Percentiles rank a stretch among this genome's conserved stretches.
Evolutionary conservation across 169 alveolate species (phyloP).

Genomic region (Theileria orientalis): DNA sequence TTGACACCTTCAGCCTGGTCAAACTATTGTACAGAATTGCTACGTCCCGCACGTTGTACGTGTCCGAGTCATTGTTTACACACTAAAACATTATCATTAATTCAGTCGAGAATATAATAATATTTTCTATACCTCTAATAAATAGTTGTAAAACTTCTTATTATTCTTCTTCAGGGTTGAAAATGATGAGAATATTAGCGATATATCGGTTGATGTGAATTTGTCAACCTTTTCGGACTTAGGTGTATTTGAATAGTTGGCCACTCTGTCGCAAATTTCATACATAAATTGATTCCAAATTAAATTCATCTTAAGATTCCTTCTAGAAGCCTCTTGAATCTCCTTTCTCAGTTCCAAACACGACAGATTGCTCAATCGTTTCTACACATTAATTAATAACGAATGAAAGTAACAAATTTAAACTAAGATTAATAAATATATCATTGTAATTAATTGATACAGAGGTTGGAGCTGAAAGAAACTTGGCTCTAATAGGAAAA

Average conservation of each 20-base stretch:
- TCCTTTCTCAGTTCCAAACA: conserved; percentile 64
- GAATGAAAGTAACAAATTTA: neutral
- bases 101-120: neutral
- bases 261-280: conserved; percentile 43
- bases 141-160: conserved; percentile 19
- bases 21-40: conserved; percentile 63
- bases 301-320: conserved; percentile 33
- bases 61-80: conserved; percentile 12
- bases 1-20: conserved; percentile 26
- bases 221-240: conserved; percentile 16
- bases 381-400: conserved; percentile 17
- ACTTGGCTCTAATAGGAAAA: conserved; percentile 25
- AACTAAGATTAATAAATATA: neutral
- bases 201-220: conserved; percentile 64
- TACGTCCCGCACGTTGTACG: conserved; percentile 43
- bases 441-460: conserved; percentile 11
- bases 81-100: conserved; percentile 2
- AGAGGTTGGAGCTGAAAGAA: conserved; percentile 37
- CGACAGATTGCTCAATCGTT: conserved; percentile 52
- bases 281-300: conserved; percentile 56
- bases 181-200: conserved; percentile 60
- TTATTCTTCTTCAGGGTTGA: conserved; percentile 22
- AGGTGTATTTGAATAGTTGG: neutral
- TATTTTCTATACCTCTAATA: conserved; percentile 35
- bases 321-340: conserved; percentile 55